phyloP scores from a whole-genome alignment of 306 rosid species.

The Luffa aegyptiaca region DNA sequence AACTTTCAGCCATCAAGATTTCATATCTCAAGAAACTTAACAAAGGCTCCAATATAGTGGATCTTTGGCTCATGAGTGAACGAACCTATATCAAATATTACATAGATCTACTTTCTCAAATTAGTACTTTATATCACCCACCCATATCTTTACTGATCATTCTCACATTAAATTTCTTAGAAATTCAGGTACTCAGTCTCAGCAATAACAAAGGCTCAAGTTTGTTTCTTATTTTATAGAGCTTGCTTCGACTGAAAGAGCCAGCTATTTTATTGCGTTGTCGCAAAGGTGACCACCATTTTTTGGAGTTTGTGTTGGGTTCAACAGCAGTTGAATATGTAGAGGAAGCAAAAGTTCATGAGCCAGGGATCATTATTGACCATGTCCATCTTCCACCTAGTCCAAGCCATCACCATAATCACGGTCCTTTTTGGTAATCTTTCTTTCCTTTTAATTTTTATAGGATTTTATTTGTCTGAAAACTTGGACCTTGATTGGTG shows the following conservation, averaged over 20 bases:
- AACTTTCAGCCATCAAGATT: no score
- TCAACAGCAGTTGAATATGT: constrained; percentile 81
- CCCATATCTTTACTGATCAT: no score
- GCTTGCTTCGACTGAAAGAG: constrained; percentile 84
- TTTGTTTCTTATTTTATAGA: constrained; percentile 33
- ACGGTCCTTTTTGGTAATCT: constrained; percentile 70
- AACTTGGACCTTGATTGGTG: not conserved
- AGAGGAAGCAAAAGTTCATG: constrained; percentile 48
- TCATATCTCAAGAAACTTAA: no score
- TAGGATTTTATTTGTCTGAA: not conserved
- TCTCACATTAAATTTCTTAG: no score
- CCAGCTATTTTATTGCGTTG: constrained; percentile 91
- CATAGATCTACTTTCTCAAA: no score
- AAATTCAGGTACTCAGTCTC: no score
- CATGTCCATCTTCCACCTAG: constrained; percentile 81
- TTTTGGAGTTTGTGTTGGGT: constrained; percentile 64
- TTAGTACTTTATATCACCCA: no score
- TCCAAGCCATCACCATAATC: constrained; percentile 59
- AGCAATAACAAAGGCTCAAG: no score
- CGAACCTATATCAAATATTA: no score
- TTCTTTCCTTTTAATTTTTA: not conserved
- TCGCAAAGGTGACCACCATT: constrained; percentile 52
- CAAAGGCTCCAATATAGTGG: no score
- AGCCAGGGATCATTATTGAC: constrained; percentile 78
- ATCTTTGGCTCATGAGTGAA: no score